Evolutionary conservation across 805 yeast genomes (phyloP), one percentile per base, ranked within the genome.

Genomic region (Maudiozyma barnettii): DNA sequence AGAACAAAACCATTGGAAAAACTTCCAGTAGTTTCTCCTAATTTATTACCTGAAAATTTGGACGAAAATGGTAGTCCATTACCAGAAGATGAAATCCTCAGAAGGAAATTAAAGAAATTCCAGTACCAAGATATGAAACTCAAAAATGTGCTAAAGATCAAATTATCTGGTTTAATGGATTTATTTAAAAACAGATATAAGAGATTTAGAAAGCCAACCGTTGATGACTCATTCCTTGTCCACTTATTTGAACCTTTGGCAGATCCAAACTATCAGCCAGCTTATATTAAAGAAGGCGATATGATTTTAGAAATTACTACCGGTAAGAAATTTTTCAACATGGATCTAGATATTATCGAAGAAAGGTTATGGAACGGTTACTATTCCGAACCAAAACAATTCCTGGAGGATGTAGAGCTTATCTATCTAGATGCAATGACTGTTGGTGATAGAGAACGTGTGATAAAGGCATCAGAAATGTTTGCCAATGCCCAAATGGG

Each of bases 321-420:
- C 0, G 95, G 93, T 3, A 78, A 77, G 47, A 74, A 71, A 53
- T 91, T 73, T 59, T 76, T 73, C 68, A 93, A 93, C 56, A 93
- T 93, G 85, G 99, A 93, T 59, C 69, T 93, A 46, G 99, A 93
- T 59, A 82, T 89, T 16, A 78, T 93, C 31, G 99, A 93, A 60
- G 98, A 93, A 61, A 74, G 99, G 49, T 67, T 93, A 46, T 93
- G 99, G 99, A 93, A 93, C 64, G 99, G 99, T 0, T 93, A 68
- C 64, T 93, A 93, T 59, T 82, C 87, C 36, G 96, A 89, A 57
- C 97, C 98, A 13, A 82, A 79, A 53, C 97, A 93, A 62, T 91
- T 85, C 59, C 68, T 90, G 55, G 78, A 76, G 54, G 99, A 93
- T 60, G 76, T 93, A 40, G 88, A 82, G 58, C 75, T 84, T 78